phyloP scores from a whole-genome alignment of 2,329 filamentous ascomycete genomes.

The Ophiostoma sp. region DNA sequence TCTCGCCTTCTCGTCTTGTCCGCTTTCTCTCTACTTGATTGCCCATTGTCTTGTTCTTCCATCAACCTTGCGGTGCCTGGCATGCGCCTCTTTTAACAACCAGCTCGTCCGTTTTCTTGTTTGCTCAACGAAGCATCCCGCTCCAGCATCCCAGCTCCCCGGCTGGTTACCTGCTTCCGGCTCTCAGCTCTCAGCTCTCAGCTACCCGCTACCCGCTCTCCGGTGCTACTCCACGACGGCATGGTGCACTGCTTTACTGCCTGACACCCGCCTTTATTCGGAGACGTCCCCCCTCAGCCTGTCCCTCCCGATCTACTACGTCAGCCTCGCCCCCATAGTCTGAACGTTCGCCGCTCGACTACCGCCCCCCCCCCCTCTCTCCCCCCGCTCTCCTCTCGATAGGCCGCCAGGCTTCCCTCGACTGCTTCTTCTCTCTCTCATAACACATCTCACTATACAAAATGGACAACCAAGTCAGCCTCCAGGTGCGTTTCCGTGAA shows the following conservation, averaged over 20 bases:
- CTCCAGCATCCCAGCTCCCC: background rate
- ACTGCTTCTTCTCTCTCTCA: background rate
- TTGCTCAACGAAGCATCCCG: too few relatives aligned
- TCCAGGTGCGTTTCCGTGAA: slow-evolving; percentile 16
- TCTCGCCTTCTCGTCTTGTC: background rate
- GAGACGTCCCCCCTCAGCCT: slow-evolving; percentile 5
- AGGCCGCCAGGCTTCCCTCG: slow-evolving; percentile 14
- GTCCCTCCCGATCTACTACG: background rate
- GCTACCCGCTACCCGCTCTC: background rate
- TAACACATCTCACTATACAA: background rate
- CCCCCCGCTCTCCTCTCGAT: slow-evolving; percentile 5
- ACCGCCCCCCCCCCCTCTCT: background rate
- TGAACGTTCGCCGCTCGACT: slow-evolving; percentile 12
- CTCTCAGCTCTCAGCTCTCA: background rate
- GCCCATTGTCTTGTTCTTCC: too few relatives aligned
- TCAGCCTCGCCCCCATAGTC: background rate
- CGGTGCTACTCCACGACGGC: slow-evolving; percentile 1
- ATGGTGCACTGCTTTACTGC: slow-evolving; percentile 14
- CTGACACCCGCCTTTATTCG: background rate
- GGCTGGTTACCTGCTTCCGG: background rate
- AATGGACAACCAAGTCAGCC: slow-evolving; percentile 22
- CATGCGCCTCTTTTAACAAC: background rate
- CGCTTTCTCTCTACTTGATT: background rate
- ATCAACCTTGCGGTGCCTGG: background rate
- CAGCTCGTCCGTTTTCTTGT: background rate